These are phyloP conservation scores for Hondaea fermentalgiana DNA, from an alignment of 108 stramenopile genomes.

Conservation along the genomic window DNA sequence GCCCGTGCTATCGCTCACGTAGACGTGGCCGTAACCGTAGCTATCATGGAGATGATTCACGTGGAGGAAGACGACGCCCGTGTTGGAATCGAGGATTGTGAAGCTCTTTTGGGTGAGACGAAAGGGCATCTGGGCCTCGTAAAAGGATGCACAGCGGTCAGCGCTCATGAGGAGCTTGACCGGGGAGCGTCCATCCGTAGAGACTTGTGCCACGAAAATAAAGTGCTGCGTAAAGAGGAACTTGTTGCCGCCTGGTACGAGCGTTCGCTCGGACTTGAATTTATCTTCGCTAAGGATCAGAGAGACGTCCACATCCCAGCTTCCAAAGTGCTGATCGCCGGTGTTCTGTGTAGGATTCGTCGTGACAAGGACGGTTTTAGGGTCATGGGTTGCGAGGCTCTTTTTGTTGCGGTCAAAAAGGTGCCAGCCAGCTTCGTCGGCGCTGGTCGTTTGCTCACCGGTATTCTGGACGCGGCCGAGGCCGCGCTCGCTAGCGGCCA, in stretches of 20 bases:
- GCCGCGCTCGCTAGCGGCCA: neutral
- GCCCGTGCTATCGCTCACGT: neutral
- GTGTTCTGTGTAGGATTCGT: neutral
- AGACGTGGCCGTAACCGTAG: neutral
- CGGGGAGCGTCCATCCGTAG: neutral
- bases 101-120: neutral
- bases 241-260: neutral
- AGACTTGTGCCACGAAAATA: neutral
- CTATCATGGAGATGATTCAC: neutral
- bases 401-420: neutral
- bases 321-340: neutral
- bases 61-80: constrained; percentile 2
- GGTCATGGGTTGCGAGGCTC: neutral
- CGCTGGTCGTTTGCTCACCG: neutral
- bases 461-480: neutral
- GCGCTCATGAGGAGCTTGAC: neutral
- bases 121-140: neutral
- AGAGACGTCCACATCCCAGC: neutral
- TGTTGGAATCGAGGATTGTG: constrained; percentile 3
- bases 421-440: neutral
- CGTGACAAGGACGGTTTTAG: neutral
- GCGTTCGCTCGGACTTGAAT: neutral
- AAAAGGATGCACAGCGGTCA: neutral
- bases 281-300: neutral
- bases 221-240: constrained; percentile 7